Percentiles rank a stretch among this genome's conserved stretches.
phyloP scores from a whole-genome alignment of 306 rosid genomes.

The Trifolium fragiferum region DNA sequence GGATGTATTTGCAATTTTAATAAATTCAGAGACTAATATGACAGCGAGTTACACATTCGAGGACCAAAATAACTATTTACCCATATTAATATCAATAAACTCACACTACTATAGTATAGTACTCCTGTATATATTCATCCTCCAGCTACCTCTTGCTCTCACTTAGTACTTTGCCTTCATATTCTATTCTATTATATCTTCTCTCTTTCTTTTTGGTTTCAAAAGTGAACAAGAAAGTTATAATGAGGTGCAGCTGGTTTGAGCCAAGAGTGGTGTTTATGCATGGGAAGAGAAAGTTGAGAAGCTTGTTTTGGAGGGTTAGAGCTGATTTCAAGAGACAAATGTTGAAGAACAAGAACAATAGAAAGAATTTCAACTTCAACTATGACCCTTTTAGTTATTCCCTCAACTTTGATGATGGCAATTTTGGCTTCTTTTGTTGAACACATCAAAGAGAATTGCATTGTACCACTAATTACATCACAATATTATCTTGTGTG shows the following conservation, averaged over 20 bases:
- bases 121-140: background rate
- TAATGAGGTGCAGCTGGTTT: conserved; percentile 40
- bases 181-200: background rate
- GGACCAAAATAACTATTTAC: no score
- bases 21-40: no score
- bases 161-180: background rate
- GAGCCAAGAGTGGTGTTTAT: conserved; percentile 43
- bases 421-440: conserved; percentile 60
- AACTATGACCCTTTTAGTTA: conserved; percentile 68
- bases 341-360: conserved; percentile 37
- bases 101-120: no score
- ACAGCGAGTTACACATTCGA: no score
- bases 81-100: no score
- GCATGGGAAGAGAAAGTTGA: conserved; percentile 54
- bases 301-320: conserved; percentile 58
- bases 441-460: background rate
- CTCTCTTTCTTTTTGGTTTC: background rate
- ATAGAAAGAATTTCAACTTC: conserved; percentile 53
- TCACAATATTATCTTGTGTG: background rate
- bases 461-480: background rate
- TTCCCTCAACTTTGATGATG: conserved; percentile 71
- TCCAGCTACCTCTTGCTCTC: background rate
- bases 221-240: background rate
- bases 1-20: no score
- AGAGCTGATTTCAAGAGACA: conserved; percentile 57